Conservation (phyloP, 2,329 filamentous ascomycete genomes). For the Aureobasidium sp. region DNA sequence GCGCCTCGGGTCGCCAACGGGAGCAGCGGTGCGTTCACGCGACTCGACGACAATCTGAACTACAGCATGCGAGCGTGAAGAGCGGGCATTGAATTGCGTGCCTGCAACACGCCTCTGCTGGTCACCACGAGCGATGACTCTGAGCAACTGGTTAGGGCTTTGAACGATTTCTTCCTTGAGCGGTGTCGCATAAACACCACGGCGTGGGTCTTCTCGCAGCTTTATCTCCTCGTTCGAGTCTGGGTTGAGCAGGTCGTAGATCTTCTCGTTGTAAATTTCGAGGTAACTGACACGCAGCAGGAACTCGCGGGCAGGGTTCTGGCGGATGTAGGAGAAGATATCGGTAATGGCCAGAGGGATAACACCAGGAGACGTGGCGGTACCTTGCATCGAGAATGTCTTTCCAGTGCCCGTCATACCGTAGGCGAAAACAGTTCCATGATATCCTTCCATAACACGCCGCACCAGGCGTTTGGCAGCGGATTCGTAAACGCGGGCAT, state of each 20-base stretch:
- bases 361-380: constrained; percentile 86
- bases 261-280: constrained; percentile 98
- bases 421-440: constrained; percentile 96
- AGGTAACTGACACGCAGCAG: constrained; percentile 92
- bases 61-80: constrained; percentile 94
- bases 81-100: constrained; percentile 93
- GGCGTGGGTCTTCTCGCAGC: constrained; percentile 87
- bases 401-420: constrained; percentile 99
- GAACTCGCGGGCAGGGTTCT: constrained; percentile 91
- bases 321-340: constrained; percentile 97
- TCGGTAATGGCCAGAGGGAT: constrained; percentile 96
- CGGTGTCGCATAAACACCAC: constrained; percentile 91
- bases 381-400: constrained; percentile 99
- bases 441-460: constrained; percentile 97
- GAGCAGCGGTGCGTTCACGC: constrained; percentile 64
- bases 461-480: constrained; percentile 89
- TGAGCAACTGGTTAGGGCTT: constrained; percentile 86
- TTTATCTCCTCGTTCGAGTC: constrained; percentile 82
- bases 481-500: constrained; percentile 88
- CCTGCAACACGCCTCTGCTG: constrained; percentile 82
- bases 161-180: constrained; percentile 98
- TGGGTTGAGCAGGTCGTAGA: constrained; percentile 83
- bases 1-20: constrained; percentile 52
- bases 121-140: constrained; percentile 91
- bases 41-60: constrained; percentile 98